Evolutionary conservation across 179 eudicot species (phyloP).

Genomic region (Spergularia azorica): DNA sequence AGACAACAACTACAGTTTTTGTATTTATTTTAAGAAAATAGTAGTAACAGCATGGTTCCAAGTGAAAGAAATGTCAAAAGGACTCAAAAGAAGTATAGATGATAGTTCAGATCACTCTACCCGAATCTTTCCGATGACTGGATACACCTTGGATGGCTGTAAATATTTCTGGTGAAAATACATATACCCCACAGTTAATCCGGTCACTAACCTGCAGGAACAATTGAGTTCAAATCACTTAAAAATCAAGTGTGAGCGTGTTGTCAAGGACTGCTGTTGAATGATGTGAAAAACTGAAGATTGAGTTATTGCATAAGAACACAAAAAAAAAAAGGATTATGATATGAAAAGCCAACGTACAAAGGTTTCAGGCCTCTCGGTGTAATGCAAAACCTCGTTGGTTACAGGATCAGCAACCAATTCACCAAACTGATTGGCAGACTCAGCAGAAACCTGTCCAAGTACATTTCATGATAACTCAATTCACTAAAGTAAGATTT

Average conservation of each 20-base stretch:
- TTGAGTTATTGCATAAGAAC: background rate
- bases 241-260: conserved; percentile 3
- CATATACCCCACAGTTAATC: conserved; percentile 57
- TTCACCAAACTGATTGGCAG: conserved; percentile 56
- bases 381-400: conserved; percentile 56
- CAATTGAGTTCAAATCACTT: conserved; percentile 4
- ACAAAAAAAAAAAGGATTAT: background rate
- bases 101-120: conserved; percentile 21
- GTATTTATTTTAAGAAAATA: background rate
- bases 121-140: conserved; percentile 44
- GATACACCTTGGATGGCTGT: conserved; percentile 49
- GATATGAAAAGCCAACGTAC: conserved; percentile 33
- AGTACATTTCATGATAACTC: conserved; percentile 3
- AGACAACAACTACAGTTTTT: background rate
- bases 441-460: conserved; percentile 50
- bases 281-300: background rate
- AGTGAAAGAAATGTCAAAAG: background rate
- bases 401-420: conserved; percentile 55
- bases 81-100: background rate
- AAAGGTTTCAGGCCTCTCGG: conserved; percentile 57
- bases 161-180: conserved; percentile 52
- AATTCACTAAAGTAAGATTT: background rate
- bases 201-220: conserved; percentile 52
- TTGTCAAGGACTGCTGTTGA: background rate
- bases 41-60: background rate